Evolutionary conservation across 2,329 filamentous ascomycete genomes (phyloP), one percentile per base, ranked within the genome.

Genomic region (Stagonosporopsis chrysanthemi): DNA sequence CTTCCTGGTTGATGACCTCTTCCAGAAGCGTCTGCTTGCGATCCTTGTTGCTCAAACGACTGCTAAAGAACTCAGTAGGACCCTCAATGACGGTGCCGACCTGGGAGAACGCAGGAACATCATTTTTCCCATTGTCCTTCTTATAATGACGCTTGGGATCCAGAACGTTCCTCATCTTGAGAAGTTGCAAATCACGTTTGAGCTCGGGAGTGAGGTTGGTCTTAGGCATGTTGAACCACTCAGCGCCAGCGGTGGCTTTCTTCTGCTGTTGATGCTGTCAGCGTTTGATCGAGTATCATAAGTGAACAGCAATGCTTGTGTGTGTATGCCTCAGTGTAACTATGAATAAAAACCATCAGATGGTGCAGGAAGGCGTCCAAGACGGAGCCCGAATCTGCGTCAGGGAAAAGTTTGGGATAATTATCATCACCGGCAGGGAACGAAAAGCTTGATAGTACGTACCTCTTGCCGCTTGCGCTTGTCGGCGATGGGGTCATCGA

Each of bases 141-240:
- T 94, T 96, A 82, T 96, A 96, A 70, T 94, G 90, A 46, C 90
- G 84, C 74, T 98, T 94, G 0, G 92, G 88, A 65, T 98, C 94
- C 22, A 98, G 83, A 19, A 97, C 88, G 53, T 88, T 89, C 75
- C 95, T 88, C 89, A 97, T 94, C 64, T 91, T 88, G 57, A 99
- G 81, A 11, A 98, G 82, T 77, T 97, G 92, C 47, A 97, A 82
- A 73, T 99, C 94, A 66, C 92, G 86, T 78, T 93, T 96, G 60
- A 97, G 82, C 71, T 96, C 88, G 8, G 92, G 86, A 0, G 92
- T 97, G 47, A 97, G 78, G 47, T 91, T 83, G 24, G 94, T 97
- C 69, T 88, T 88, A 6, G 93, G 93, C 51, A 99, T 82, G 68
- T 96, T 85, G 79, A 90, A 98, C 94, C 94, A 98, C 56, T 90